Evolutionary conservation across 352 stramenopile species (phyloP), one percentile per base, ranked within the genome.

Genomic region (Phytophthora fragariaefolia): DNA sequence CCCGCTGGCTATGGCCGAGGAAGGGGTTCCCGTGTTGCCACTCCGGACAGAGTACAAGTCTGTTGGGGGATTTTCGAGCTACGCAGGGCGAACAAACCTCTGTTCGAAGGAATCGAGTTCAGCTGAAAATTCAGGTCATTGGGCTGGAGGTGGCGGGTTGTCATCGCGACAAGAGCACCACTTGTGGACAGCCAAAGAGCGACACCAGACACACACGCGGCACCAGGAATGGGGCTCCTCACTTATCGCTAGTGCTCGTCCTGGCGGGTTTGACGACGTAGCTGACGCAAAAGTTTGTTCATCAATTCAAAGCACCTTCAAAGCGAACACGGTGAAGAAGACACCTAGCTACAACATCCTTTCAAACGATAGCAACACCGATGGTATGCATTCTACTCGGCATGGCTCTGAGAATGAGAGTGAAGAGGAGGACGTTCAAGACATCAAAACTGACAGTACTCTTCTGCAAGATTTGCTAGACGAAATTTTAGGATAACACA

Each of bases 381-480:
- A 60, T 23, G 70, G 23, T 38, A 66, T 64, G 27, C 56, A 75
- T 27, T 79, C 79, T 1, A 56, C 71, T 15, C 71, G 71, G n/a
- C n/a, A n/a, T 18, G 4, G 15, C 2, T 58, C 32, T n/a, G 64
- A 78, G n/a, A 63, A 76, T 10, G 63, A 78, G 24, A 61, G 74
- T 15, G 42, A 70, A 22, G 63, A 83, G 24, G 50, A 77, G 4
- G 61, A 66, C 26, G 17, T 18, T n/a, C n/a, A n/a, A n/a, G n/a
- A n/a, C n/a, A n/a, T n/a, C 18, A 79, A 74, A 38, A 69, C 80
- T 18, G 61, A 71, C 4, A 81, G 83, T 58, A 73, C 76, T 26
- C 47, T 88, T 36, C 68, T 92, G 0, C 84, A 93, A 55, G 84
- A 93, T 27, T 36, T 95, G 8, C 72, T 93, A n/a, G 82, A 92